Evolutionary conservation across 768 basidiomycete genomes (phyloP).

Genomic region (Naganishia antarctica): DNA sequence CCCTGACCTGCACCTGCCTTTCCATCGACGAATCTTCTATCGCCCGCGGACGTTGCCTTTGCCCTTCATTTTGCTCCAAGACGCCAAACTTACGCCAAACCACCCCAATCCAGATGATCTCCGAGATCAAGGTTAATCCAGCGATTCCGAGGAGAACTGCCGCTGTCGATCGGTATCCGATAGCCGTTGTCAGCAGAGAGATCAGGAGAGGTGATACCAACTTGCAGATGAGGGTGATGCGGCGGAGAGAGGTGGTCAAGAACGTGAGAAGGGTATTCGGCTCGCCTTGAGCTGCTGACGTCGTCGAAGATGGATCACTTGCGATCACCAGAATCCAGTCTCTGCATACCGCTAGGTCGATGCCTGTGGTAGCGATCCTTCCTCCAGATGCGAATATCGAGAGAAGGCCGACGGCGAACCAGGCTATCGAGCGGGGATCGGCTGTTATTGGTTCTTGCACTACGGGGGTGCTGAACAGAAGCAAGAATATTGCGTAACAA

Average conservation of each 20-base stretch:
- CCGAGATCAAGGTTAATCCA: constrained; percentile 31
- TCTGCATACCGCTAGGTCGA: constrained; percentile 43
- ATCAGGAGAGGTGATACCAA: constrained; percentile 43
- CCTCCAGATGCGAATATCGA: constrained; percentile 33
- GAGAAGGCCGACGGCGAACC: constrained; percentile 32
- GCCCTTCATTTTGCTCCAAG: constrained; percentile 17
- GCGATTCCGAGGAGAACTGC: constrained; percentile 32
- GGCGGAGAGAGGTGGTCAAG: constrained; percentile 43
- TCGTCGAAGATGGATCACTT: constrained; percentile 9
- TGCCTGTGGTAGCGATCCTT: constrained; percentile 36
- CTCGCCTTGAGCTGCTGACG: background rate
- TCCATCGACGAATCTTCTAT: background rate
- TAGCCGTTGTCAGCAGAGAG: constrained; percentile 36
- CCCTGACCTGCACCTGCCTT: too few relatives aligned
- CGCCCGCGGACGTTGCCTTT: background rate
- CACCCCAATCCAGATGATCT: constrained; percentile 43
- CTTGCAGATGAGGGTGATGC: constrained; percentile 42
- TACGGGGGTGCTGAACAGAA: constrained; percentile 27
- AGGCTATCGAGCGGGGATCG: background rate
- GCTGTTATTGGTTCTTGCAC: background rate
- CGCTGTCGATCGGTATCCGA: constrained; percentile 35
- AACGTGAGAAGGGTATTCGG: constrained; percentile 30
- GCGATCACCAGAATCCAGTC: constrained; percentile 48
- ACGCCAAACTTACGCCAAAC: constrained; percentile 34
- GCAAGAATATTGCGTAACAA: constrained; percentile 23